Evolutionary conservation across 106 monocot species (phyloP), one percentile per base, ranked within the genome.

Genomic region (Dioscorea alata): DNA sequence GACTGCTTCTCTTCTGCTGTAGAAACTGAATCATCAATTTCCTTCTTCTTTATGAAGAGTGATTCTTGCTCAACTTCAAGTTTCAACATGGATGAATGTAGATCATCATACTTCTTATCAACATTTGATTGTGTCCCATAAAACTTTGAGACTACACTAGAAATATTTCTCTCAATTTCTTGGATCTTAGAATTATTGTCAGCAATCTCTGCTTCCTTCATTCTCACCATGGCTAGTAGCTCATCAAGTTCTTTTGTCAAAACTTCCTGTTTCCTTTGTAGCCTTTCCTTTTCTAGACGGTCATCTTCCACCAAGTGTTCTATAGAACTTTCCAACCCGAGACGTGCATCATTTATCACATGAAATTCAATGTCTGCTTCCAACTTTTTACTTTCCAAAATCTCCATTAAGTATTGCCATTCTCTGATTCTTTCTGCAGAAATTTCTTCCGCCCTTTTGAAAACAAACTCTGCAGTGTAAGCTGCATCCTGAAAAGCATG

Each of bases 181-280:
- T 79, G 75, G 22, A 99, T 92, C 66, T 79, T 72, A 58, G 66
- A 33, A 50, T 87, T 75, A 76, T 89, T 92, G 49, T 89, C 81
- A 64, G 73, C 74, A 73, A 99, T 92, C 67, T 97, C 87, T 50
- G 70, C 72, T 77, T 99, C 86, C 73, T 99, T 99, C 75, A 90
- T 65, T 72, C 62, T 84, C 3, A 99, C 89, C 74, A 90, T 73
- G 57, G 54, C 76, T 34, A 87, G 68, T 12, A 99, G 75, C 14
- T 92, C 83, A 33, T 78, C 77, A 48, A 99, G 75, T 71, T 99
- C 97, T 70, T 87, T 85, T 57, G 75, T 64, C 18, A 99, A 68
- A 69, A 71, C 23, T 59, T 63, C 68, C 57, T 71, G 67, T 77
- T 87, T 87, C 8, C 24, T 81, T n/a, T 28, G 78, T 64, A 99